Conservation (phyloP, 1,139 yeast genomes). For the Yamadazyma atlantica region DNA sequence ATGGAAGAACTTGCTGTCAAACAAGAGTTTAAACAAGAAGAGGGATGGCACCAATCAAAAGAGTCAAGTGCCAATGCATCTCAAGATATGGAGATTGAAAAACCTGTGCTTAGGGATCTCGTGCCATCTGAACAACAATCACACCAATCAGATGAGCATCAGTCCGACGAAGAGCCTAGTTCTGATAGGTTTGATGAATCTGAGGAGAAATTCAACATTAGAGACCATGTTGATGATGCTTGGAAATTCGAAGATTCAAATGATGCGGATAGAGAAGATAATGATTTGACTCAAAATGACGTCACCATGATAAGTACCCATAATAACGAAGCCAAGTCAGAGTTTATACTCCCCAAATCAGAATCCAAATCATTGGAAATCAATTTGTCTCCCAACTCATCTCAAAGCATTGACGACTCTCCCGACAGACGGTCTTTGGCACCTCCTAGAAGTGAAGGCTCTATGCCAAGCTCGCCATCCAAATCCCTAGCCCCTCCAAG, state of each 20-base stretch:
- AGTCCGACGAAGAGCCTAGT: no score
- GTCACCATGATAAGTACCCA: slow-evolving; percentile 12
- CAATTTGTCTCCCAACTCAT: slow-evolving; percentile 17
- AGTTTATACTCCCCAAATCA: neutral
- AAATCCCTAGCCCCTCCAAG: slow-evolving; percentile 9
- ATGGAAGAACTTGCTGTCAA: slow-evolving; percentile 8
- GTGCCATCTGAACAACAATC: neutral
- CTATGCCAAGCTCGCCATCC: slow-evolving; percentile 10
- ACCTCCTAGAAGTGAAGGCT: slow-evolving; percentile 21
- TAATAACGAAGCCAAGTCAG: neutral
- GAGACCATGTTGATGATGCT: slow-evolving; percentile 37
- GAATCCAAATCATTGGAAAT: slow-evolving; percentile 12
- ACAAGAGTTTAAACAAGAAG: slow-evolving; percentile 4
- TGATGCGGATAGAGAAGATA: slow-evolving; percentile 46
- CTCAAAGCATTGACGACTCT: slow-evolving; percentile 19
- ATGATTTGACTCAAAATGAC: slow-evolving; percentile 30
- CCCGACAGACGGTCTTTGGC: slow-evolving; percentile 23
- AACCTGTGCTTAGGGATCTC: slow-evolving; percentile 9
- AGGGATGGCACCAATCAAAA: neutral
- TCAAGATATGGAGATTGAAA: slow-evolving; percentile 8
- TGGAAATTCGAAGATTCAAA: slow-evolving; percentile 46
- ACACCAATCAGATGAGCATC: neutral
- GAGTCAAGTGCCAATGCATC: neutral
- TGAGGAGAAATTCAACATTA: slow-evolving; percentile 26
- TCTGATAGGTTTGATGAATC: slow-evolving; percentile 3